Conservation (phyloP, 306 rosid genomes). For the Lathyrus oleraceus region DNA sequence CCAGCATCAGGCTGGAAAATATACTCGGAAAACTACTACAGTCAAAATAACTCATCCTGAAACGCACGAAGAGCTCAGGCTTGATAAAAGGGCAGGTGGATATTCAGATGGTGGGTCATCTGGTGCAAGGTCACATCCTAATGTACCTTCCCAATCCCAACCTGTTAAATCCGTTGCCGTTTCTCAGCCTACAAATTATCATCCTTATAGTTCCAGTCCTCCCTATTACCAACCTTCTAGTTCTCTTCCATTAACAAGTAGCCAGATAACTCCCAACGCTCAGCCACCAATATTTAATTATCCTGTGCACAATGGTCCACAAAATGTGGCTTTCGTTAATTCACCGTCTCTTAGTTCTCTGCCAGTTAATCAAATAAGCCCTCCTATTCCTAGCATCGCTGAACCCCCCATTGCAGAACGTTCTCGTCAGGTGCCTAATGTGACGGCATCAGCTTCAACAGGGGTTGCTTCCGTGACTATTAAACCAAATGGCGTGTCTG, state of each 20-base stretch:
- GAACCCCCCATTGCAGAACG: conserved; percentile 53
- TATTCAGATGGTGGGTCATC: conserved; percentile 65
- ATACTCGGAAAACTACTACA: conserved; percentile 60
- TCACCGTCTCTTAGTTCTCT: conserved; percentile 43
- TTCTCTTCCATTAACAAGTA: conserved; percentile 64
- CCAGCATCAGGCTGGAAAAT: conserved; percentile 82
- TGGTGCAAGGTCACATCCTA: conserved; percentile 60
- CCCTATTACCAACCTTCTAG: conserved; percentile 43
- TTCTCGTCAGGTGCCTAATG: conserved; percentile 52
- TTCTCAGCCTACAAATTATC: conserved; percentile 57
- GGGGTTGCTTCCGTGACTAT: conserved; percentile 48
- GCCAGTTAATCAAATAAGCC: conserved; percentile 54
- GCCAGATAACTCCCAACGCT: conserved; percentile 62
- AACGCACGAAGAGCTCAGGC: conserved; percentile 82
- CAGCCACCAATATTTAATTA: conserved; percentile 68
- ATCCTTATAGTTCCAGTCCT: conserved; percentile 41
- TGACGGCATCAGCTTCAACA: conserved; percentile 38
- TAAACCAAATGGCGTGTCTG: conserved; percentile 47
- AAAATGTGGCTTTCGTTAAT: conserved; percentile 49
- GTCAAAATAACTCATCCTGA: conserved; percentile 97
- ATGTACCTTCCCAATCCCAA: conserved; percentile 64
- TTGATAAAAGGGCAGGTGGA: conserved; percentile 71
- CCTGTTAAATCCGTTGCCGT: conserved; percentile 54
- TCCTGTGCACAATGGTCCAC: conserved; percentile 60
- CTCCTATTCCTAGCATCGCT: conserved; percentile 43